These are phyloP conservation scores for Fusarium sp. DNA, from an alignment of 2,329 filamentous ascomycete species.

Conservation along the genomic window DNA sequence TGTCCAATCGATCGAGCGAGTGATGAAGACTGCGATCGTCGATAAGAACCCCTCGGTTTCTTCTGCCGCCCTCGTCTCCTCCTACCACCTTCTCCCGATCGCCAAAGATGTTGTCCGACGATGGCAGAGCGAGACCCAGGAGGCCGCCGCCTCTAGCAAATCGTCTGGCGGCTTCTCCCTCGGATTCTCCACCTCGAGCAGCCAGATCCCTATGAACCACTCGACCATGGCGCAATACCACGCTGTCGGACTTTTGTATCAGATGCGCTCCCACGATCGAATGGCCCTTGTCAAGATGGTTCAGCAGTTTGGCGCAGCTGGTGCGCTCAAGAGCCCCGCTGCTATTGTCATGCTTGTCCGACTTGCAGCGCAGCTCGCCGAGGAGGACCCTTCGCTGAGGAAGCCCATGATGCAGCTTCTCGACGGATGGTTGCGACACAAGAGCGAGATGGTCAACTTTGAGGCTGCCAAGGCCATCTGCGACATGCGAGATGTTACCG, in stretches of 20 bases:
- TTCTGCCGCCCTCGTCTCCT: constrained; percentile 93
- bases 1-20: constrained; percentile 95
- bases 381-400: constrained; percentile 86
- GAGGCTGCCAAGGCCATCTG: constrained; percentile 98
- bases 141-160: constrained; percentile 90
- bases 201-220: constrained; percentile 80
- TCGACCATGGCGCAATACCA: constrained; percentile 99
- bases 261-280: constrained; percentile 96
- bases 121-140: constrained; percentile 99
- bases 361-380: constrained; percentile 89
- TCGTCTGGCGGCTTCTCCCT: constrained; percentile 89
- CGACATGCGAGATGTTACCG: constrained; percentile 90
- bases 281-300: constrained; percentile 99
- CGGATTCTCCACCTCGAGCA: constrained; percentile 83
- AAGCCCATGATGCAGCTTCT: constrained; percentile 98
- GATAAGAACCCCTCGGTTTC: constrained; percentile 98
- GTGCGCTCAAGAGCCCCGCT: constrained; percentile 92
- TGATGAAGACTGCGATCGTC: constrained; percentile 99
- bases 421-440: constrained; percentile 95
- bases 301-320: constrained; percentile 93
- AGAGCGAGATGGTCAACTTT: constrained; percentile 99
- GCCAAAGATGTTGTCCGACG: constrained; percentile 93
- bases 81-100: constrained; percentile 96
- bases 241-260: constrained; percentile 94
- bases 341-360: constrained; percentile 92